Base-by-base conservation (phyloP, 306 rosid species). In the Vigna nakashimae region DNA sequence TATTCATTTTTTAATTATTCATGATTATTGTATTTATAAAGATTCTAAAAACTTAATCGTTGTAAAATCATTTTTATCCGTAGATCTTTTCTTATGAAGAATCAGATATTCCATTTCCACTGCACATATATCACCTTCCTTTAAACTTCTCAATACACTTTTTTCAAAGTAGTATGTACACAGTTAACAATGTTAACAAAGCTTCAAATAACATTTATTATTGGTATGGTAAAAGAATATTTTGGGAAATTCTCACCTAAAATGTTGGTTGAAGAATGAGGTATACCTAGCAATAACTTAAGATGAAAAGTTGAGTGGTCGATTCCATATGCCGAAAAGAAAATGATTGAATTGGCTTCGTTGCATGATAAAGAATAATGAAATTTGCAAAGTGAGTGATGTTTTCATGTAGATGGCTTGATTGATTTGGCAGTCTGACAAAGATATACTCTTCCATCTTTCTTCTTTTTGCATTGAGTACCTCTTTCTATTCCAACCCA, bases 291-390 rank as follows among this genome's bases (percentile, higher is more conserved):
- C 15, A 63, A 63, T 9, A 7, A 64, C 9, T 63, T 36, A 64
- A 38, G 30, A 38, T 38, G 30, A 9, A 64, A 64, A 64, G 48
- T 38, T 38, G 69, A 38, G 26, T 64, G 16, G 14, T 64, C 28
- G 9, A 38, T 64, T 65, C 49, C 17, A 17, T 38, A 38, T 64
- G 16, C 50, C 16, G 1, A 45, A 11, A 64, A 36, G 10, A 30
- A 51, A 18, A 36, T 1, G 65, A 71, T 71, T 38, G 51, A n/a
- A 55, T 26, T 26, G 28, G 28, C 0, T 26, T 26, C 2, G 28
- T 55, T 17, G 34, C 8, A 34, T 53, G 34, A 36, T 72, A 55
- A 3, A 20, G 77, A 56, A 73, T 40, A 73, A 56, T 53, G 57
- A 40, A 55, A 55, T 36, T 72, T 55, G 65, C 24, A 71, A 53